These are phyloP conservation scores for Pseudocercospora pini-densiflorae DNA, from an alignment of 2,329 filamentous ascomycete genomes.

Conservation along the genomic window DNA sequence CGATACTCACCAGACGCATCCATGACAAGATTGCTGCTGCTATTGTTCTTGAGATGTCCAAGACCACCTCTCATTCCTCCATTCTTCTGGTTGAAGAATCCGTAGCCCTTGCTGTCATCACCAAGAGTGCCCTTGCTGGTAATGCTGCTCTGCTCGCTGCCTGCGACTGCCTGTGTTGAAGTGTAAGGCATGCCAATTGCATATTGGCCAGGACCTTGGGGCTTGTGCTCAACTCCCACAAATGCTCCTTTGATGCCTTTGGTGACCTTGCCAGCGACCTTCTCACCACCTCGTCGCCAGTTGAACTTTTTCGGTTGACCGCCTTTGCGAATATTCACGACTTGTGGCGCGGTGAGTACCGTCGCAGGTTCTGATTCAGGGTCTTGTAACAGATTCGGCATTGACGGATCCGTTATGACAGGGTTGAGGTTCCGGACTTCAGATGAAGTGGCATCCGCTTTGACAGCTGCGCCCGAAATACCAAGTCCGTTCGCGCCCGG, in stretches of 20 bases:
- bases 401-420: constrained; percentile 41
- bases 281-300: constrained; percentile 97
- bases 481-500: constrained; percentile 62
- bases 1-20: constrained; percentile 39
- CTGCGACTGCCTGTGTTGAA: constrained; percentile 35
- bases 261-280: constrained; percentile 88
- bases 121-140: constrained; percentile 29
- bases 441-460: constrained; percentile 27
- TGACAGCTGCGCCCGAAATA: constrained; percentile 54
- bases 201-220: constrained; percentile 30
- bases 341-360: constrained; percentile 76
- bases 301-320: constrained; percentile 91
- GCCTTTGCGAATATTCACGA: constrained; percentile 92
- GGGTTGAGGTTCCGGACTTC: constrained; percentile 50
- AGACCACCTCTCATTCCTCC: constrained; percentile 37
- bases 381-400: constrained; percentile 51
- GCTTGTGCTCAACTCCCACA: constrained; percentile 49
- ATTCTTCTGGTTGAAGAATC: constrained; percentile 44
- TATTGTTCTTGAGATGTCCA: constrained; percentile 49
- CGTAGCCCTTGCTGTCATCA: constrained; percentile 35
- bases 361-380: constrained; percentile 68
- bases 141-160: constrained; percentile 37
- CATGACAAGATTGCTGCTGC: constrained; percentile 47
- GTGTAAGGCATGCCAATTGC: constrained; percentile 40
- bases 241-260: constrained; percentile 95